Percentiles rank a stretch among this genome's conserved stretches.
Conservation (phyloP, 73 alveolate genomes). For the Paramecium sexaurelia region DNA sequence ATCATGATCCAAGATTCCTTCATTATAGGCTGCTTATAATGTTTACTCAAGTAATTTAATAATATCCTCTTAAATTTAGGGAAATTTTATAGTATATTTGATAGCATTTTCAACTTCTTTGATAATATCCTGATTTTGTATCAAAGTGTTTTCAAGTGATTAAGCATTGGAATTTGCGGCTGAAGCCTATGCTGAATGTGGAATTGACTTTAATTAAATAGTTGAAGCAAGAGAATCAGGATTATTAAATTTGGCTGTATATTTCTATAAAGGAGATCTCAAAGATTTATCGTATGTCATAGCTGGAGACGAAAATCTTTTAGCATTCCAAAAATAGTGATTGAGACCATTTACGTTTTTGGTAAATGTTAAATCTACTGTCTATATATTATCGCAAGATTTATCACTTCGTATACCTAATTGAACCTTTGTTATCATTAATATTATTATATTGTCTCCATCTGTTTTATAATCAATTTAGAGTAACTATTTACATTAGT, state of each 20-base stretch:
- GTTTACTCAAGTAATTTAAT: not conserved
- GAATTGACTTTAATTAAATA: not conserved
- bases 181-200: not conserved
- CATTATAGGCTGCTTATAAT: not conserved
- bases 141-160: not conserved
- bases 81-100: not conserved
- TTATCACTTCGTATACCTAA: not conserved
- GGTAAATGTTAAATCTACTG: not conserved
- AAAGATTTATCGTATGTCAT: not conserved
- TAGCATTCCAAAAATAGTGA: not conserved
- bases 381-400: not conserved
- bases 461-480: not conserved
- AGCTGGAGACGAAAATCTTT: not conserved
- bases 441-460: not conserved
- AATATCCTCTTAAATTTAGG: not conserved
- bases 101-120: conserved; percentile 37
- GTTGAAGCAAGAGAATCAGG: conserved; percentile 30
- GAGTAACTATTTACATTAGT: not conserved
- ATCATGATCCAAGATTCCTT: conserved; percentile 13
- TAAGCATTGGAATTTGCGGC: not conserved
- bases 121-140: not conserved
- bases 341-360: not conserved
- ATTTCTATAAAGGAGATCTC: not conserved
- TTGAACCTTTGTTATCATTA: not conserved
- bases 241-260: not conserved